phyloP scores from a whole-genome alignment of 225 moss, liverwort and hornwort species.

The Physcomitrium patens region DNA sequence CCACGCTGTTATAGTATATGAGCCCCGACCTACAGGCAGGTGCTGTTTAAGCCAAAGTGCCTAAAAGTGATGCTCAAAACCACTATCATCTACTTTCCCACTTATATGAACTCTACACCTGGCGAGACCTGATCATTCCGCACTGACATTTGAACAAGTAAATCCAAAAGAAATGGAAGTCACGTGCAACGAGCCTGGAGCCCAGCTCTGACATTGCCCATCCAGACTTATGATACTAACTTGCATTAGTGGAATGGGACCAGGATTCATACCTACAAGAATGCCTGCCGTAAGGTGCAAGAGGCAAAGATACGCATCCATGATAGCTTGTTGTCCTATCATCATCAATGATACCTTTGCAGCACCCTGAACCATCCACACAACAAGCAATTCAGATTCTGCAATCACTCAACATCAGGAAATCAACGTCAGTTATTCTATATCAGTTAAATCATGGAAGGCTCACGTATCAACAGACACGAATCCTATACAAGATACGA shows the following conservation, averaged over 20 bases:
- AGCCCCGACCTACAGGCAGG: conserved; percentile 80
- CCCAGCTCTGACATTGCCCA: conserved; percentile 20
- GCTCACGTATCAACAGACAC: neutral
- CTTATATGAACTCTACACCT: conserved; percentile 24
- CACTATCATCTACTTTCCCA: conserved; percentile 22
- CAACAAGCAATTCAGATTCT: conserved; percentile 25
- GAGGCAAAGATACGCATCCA: conserved; percentile 97
- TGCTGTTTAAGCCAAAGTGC: conserved; percentile 58
- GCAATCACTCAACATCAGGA: conserved; percentile 10
- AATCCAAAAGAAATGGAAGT: conserved; percentile 16
- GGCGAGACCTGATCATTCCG: conserved; percentile 22
- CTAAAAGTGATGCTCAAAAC: conserved; percentile 46
- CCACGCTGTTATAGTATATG: conserved; percentile 69
- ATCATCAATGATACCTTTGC: conserved; percentile 95
- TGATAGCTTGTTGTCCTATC: conserved; percentile 98
- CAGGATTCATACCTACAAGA: conserved; percentile 74
- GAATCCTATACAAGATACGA: neutral
- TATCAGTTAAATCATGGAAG: neutral
- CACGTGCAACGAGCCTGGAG: conserved; percentile 9
- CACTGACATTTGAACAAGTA: conserved; percentile 1
- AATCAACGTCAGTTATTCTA: neutral
- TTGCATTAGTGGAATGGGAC: conserved; percentile 5
- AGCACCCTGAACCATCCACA: conserved; percentile 64
- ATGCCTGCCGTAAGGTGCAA: conserved; percentile 98
- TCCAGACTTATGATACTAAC: neutral